phyloP scores from a whole-genome alignment of 2,329 filamentous ascomycete species.

The Pseudocercospora eumusae region DNA sequence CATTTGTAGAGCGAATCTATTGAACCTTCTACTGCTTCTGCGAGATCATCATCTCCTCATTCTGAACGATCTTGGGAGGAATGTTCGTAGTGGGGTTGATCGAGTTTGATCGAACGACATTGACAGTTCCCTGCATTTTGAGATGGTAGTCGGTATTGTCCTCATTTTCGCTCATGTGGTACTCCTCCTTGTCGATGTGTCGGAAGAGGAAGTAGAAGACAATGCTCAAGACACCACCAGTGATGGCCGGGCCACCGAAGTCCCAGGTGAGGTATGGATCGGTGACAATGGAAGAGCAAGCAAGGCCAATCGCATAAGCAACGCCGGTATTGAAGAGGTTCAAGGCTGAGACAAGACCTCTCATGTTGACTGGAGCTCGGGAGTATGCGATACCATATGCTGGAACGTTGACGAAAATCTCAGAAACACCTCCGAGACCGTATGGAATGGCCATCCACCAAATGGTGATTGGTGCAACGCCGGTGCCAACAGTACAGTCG shows the following conservation, averaged over 20 bases:
- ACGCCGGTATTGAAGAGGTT: conserved; percentile 48
- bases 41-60: conserved; percentile 25
- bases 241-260: conserved; percentile 54
- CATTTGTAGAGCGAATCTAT: no score
- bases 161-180: conserved; percentile 26
- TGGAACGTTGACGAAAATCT: conserved; percentile 48
- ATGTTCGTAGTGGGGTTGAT: conserved; percentile 16
- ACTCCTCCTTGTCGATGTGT: conserved; percentile 42
- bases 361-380: conserved; percentile 47
- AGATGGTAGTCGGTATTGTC: conserved; percentile 20
- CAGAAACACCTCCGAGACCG: conserved; percentile 45
- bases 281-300: conserved; percentile 44
- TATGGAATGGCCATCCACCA: conserved; percentile 46
- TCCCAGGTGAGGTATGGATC: conserved; percentile 55
- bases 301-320: conserved; percentile 42
- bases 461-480: conserved; percentile 44
- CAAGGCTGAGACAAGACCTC: conserved; percentile 46
- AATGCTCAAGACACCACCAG: conserved; percentile 50
- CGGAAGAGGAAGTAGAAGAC: conserved; percentile 53
- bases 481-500: conserved; percentile 38
- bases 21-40: conserved; percentile 16
- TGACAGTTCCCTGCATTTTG: conserved; percentile 16
- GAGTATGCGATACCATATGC: conserved; percentile 51
- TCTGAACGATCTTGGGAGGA: conserved; percentile 15
- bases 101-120: conserved; percentile 17